These are phyloP conservation scores for Xylariaceae sp. DNA, from an alignment of 2,329 filamentous ascomycete genomes.

Conservation along the genomic window DNA sequence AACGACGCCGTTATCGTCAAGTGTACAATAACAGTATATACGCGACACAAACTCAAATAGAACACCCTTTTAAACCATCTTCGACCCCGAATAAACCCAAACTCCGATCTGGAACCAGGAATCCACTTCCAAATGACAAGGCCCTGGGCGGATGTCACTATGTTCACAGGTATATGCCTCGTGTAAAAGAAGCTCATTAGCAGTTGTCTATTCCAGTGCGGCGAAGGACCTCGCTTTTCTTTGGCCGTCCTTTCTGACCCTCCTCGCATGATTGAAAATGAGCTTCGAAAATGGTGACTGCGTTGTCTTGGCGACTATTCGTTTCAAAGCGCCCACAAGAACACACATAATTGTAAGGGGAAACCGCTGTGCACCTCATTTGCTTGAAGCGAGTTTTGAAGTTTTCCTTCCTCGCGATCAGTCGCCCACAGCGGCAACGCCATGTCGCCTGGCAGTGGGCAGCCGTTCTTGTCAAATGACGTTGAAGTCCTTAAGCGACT, in stretches of 20 bases:
- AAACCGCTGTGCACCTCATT: not conserved
- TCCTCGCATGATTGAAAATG: not conserved
- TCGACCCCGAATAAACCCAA: too few relatives aligned
- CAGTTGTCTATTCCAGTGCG: too few relatives aligned
- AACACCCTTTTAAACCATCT: too few relatives aligned
- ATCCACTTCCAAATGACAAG: too few relatives aligned
- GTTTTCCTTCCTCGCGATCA: not conserved
- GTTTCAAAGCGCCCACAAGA: conserved; percentile 1
- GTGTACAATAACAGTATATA: too few relatives aligned
- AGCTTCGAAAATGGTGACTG: not conserved
- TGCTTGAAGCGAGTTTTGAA: conserved; percentile 1
- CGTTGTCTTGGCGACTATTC: not conserved
- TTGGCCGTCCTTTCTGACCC: not conserved
- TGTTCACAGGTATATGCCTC: too few relatives aligned
- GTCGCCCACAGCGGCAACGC: conserved; percentile 1
- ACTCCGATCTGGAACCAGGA: too few relatives aligned
- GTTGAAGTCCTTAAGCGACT: not conserved
- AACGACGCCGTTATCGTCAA: too few relatives aligned
- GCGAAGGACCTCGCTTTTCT: not conserved
- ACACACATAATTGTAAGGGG: not conserved
- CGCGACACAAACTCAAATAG: too few relatives aligned
- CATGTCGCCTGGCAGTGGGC: not conserved
- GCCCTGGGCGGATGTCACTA: too few relatives aligned
- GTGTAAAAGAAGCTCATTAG: too few relatives aligned
- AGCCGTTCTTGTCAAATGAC: not conserved